Evolutionary conservation across 169 alveolate species (phyloP).

Genomic region (Plasmodium knowlesi): DNA sequence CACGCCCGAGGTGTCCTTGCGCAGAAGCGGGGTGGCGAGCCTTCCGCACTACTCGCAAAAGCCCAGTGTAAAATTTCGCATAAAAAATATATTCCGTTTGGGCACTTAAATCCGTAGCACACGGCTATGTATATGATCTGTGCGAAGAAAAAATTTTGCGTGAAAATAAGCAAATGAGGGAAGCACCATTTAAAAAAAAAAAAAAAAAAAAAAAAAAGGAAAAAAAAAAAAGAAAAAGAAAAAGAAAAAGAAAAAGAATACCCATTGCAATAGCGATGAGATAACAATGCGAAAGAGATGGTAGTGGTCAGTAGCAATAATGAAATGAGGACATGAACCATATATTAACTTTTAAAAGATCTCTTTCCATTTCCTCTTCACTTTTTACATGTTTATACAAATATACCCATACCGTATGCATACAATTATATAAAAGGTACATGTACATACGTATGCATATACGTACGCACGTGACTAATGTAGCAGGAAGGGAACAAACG

Average conservation of each 20-base stretch:
- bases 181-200: not conserved
- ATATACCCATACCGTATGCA: not conserved
- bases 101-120: not conserved
- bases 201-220: not conserved
- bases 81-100: not conserved
- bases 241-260: not conserved
- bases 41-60: not conserved
- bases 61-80: not conserved
- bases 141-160: not conserved
- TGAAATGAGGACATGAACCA: not conserved
- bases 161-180: not conserved
- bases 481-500: not conserved
- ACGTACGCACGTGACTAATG: not conserved
- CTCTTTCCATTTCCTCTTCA: not conserved
- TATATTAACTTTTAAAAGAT: not conserved
- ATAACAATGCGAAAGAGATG: not conserved
- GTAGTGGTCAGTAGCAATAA: not conserved
- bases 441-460: conserved; percentile 11
- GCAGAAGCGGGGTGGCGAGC: not conserved
- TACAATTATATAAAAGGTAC: not conserved
- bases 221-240: not conserved
- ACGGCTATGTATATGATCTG: not conserved
- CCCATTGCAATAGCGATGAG: not conserved
- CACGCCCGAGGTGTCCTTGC: not conserved
- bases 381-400: not conserved